Evolutionary conservation across 1,284 basidiomycete genomes (phyloP), one percentile per base, ranked within the genome.

Genomic region (Apiotrichum montevideense): DNA sequence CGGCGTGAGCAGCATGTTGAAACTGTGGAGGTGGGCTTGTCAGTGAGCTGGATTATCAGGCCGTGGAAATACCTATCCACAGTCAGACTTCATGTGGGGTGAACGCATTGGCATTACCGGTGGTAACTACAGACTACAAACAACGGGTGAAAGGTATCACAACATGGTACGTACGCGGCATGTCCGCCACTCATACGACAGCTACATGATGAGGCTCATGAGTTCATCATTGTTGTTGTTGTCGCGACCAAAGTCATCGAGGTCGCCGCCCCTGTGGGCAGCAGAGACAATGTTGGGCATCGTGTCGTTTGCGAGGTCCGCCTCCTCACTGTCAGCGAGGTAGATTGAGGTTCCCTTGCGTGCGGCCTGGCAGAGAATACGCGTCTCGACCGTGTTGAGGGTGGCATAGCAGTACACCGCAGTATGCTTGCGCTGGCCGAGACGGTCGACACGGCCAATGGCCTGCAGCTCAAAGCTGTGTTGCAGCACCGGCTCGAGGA

Each of bases 391-490:
- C 29, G 75, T 77, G 39, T 73, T 70, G 53, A 61, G 59, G 9
- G 73, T 73, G 3, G 71, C 71, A 59, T 75, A 75, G 58, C 75
- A 76, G 55, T 65, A 77, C 0, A 77, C 75, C 1, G 62, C 70
- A 45, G 70, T 79, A 61, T 74, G 66, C 21, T 66, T 56, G 45
- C 59, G 61, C 58, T 74, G 73, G 6, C 73, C 74, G 1, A 76
- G 40, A 11, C 58, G 58, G 44, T 63, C 58, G 7, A 63, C 58
- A 37, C 61, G 61, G 50, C 63, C 55, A 8, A 59, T 52, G 9
- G 70, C 72, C 64, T 77, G 75, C 15, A 77, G 67, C 55, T 77
- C 75, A 49, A 74, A 77, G n/a, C 64, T 67, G 59, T 74, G 74
- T 45, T 69, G 68, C 53, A 77, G 58, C 3, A 77, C 73, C 2